A percentile compares a stretch with the other conserved stretches of the same genome.
These are phyloP conservation scores for Fusarium chaquense DNA, from an alignment of 2,329 filamentous ascomycete species.

Conservation along the genomic window DNA sequence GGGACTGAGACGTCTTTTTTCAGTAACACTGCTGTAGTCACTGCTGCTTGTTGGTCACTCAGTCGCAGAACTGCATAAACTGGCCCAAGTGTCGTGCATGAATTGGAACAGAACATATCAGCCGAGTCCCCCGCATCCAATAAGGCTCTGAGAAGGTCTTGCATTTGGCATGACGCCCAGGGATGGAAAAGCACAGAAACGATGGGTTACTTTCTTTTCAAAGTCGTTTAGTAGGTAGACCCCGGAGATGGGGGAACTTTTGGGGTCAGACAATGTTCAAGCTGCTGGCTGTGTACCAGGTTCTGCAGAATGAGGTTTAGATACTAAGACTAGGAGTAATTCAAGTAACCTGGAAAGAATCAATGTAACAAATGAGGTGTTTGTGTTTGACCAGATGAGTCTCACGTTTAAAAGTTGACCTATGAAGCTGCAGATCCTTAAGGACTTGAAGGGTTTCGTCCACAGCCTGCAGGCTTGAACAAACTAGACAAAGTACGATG, in stretches of 20 bases:
- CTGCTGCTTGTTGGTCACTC: slow-evolving; percentile 4
- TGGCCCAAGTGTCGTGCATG: slow-evolving; percentile 18
- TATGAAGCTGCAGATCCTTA: background rate
- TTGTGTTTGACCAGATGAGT: background rate
- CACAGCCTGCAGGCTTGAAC: background rate
- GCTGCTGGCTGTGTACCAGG: background rate
- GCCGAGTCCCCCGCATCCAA: slow-evolving; percentile 4
- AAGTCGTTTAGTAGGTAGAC: background rate
- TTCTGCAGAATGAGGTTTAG: background rate
- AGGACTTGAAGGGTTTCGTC: background rate
- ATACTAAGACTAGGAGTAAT: background rate
- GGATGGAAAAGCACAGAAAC: slow-evolving; percentile 5
- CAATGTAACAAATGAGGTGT: background rate
- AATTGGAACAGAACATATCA: slow-evolving; percentile 16
- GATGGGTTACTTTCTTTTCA: background rate
- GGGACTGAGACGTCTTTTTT: background rate
- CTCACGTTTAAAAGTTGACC: background rate
- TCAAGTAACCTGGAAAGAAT: background rate
- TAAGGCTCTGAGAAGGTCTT: background rate
- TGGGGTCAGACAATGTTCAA: slow-evolving; percentile 6
- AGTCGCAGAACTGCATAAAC: slow-evolving; percentile 16
- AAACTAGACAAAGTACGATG: background rate
- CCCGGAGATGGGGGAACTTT: background rate
- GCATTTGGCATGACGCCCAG: background rate
- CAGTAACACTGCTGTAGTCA: background rate